Evolutionary conservation across 2,329 filamentous ascomycete species (phyloP).

Genomic region (Xylaria multiplex): DNA sequence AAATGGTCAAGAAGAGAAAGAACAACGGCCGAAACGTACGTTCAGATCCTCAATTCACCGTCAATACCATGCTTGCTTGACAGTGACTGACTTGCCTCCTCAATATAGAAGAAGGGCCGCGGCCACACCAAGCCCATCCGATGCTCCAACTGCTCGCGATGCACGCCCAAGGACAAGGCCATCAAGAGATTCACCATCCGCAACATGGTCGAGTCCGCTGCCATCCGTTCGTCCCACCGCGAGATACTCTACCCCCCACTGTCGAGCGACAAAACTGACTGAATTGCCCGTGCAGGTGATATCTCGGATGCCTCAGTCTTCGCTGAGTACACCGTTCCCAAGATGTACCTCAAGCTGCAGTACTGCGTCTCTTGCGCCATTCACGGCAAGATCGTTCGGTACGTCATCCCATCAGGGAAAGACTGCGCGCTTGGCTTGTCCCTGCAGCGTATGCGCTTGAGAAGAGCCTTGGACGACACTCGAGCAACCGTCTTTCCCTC

Average conservation of each 20-base stretch:
- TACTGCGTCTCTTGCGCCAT: slow-evolving; percentile 99
- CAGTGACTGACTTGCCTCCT: slow-evolving; percentile 42
- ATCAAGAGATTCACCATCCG: slow-evolving; percentile 99
- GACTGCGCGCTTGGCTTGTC: slow-evolving; percentile 56
- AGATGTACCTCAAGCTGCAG: slow-evolving; percentile 99
- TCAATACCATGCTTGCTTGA: background rate
- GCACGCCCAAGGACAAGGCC: slow-evolving; percentile 99
- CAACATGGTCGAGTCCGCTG: slow-evolving; percentile 99
- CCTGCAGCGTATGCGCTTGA: slow-evolving; percentile 56
- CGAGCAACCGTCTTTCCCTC: slow-evolving; percentile 43
- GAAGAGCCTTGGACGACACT: slow-evolving; percentile 69
- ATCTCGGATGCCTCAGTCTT: slow-evolving; percentile 99
- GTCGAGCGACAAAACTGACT: slow-evolving; percentile 27
- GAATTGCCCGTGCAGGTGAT: slow-evolving; percentile 75
- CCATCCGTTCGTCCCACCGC: slow-evolving; percentile 83
- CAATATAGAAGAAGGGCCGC: slow-evolving; percentile 76
- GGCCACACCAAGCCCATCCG: slow-evolving; percentile 99
- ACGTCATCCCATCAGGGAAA: slow-evolving; percentile 73
- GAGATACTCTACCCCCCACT: slow-evolving; percentile 8
- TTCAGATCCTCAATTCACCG: slow-evolving; percentile 37
- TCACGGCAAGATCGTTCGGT: slow-evolving; percentile 99
- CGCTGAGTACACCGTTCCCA: slow-evolving; percentile 98
- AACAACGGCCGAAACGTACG: slow-evolving; percentile 63
- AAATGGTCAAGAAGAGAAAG: slow-evolving; percentile 79
- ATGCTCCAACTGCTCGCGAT: slow-evolving; percentile 78